phyloP scores from a whole-genome alignment of 2,329 filamentous ascomycete genomes.

The Davidsoniella neocaledoniae region DNA sequence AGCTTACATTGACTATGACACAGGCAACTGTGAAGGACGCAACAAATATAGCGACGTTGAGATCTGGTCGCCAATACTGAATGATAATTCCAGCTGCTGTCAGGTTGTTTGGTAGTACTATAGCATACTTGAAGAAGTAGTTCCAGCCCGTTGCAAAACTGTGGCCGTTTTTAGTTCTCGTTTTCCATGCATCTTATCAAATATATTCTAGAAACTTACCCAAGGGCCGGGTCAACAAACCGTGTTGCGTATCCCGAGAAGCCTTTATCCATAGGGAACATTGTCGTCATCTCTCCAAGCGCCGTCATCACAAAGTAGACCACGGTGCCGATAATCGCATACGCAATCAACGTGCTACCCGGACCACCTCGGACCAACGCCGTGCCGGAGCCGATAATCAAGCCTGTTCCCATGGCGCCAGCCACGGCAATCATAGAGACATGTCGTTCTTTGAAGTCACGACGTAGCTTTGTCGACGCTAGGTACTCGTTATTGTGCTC shows the following conservation, averaged over 20 bases:
- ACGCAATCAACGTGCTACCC: conserved; percentile 23
- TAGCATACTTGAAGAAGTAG: conserved; percentile 24
- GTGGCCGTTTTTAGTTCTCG: background rate
- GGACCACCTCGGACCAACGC: conserved; percentile 31
- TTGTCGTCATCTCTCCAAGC: conserved; percentile 21
- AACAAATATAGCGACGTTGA: conserved; percentile 25
- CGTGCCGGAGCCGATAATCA: conserved; percentile 36
- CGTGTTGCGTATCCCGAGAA: conserved; percentile 18
- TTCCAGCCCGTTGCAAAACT: conserved; percentile 25
- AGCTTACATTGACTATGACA: conserved; percentile 19
- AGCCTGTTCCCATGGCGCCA: conserved; percentile 22
- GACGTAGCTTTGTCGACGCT: background rate
- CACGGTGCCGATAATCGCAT: conserved; percentile 28
- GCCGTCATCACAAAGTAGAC: conserved; percentile 38
- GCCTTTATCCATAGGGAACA: conserved; percentile 17
- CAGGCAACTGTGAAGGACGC: conserved; percentile 20
- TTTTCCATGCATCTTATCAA: background rate
- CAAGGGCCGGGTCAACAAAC: conserved; percentile 19
- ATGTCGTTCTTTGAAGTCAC: conserved; percentile 18
- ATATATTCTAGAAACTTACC: conserved; percentile 12
- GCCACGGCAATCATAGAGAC: conserved; percentile 23
- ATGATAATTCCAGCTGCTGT: conserved; percentile 23
- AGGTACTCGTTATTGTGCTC: background rate
- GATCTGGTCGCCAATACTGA: conserved; percentile 20
- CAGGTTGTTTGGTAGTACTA: conserved; percentile 23